Evolutionary conservation across 441 rosid genomes (phyloP).

Genomic region (Mallotus japonicus): DNA sequence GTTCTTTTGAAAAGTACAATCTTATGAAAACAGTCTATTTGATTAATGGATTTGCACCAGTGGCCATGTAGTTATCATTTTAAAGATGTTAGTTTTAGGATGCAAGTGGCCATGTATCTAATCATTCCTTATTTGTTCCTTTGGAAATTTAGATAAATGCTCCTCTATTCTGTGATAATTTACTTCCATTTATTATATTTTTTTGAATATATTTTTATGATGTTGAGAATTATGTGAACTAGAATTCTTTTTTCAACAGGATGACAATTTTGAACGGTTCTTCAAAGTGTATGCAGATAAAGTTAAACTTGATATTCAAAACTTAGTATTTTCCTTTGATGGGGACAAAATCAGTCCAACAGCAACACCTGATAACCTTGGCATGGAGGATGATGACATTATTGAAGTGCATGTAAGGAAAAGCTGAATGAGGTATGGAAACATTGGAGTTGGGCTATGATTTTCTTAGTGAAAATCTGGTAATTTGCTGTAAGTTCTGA

Average conservation of each 20-base stretch:
- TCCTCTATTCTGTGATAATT: not conserved
- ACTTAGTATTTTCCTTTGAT: constrained; percentile 67
- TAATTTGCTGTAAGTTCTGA: not conserved
- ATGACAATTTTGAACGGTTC: constrained; percentile 78
- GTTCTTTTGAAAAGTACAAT: not conserved
- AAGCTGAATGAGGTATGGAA: constrained; percentile 42
- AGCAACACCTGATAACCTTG: constrained; percentile 72
- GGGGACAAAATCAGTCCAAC: constrained; percentile 69
- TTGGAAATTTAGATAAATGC: not conserved
- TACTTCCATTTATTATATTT: not conserved
- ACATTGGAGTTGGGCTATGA: not conserved
- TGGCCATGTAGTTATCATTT: not conserved
- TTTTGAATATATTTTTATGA: not conserved
- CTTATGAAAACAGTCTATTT: not conserved
- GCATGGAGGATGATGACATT: constrained; percentile 87
- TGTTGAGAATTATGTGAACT: not conserved
- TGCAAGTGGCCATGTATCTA: not conserved
- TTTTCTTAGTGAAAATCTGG: not conserved
- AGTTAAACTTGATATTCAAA: constrained; percentile 45
- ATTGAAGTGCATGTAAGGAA: constrained; percentile 69
- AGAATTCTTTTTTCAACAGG: constrained; percentile 40
- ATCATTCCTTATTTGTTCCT: not conserved
- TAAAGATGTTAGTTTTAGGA: not conserved
- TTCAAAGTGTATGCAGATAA: constrained; percentile 71
- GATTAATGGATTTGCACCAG: not conserved